Base-by-base conservation (phyloP, 2,329 filamentous ascomycete species). In the Fusarium dimerum region DNA sequence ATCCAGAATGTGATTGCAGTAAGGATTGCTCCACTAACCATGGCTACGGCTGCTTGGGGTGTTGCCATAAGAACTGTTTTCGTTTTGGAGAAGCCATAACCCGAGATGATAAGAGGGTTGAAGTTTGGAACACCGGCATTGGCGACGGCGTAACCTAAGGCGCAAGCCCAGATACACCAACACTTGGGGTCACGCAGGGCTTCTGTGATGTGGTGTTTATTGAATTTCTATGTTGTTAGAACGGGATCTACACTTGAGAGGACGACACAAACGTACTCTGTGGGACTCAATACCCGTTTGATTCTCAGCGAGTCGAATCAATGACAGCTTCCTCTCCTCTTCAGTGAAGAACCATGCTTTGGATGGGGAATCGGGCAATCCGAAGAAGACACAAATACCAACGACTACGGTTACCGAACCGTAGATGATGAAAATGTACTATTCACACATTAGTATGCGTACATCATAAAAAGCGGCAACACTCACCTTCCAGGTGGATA, bases 41-140 rank as follows among this genome's bases (percentile, higher is more conserved):
- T 69, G 0, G 66, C 68, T 6, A 70, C 63, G 2, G 68, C 68
- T 0, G 68, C 66, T 34, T 71, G 68, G 0, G 68, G 68, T 0
- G 67, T 68, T 0, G 68, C 66, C 64, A 70, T 67, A 0, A 70
- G 47, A 1, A 66, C 66, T 0, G 66, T 68, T 17, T 64, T 65
- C 0, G 58, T 60, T 39, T 60, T 56, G 6, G 55, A 63, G 44
- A 68, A 71, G 0, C 70, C 70, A n/a, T 67, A 71, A 55, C 83
- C 83, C 53, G 86, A 85, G 34, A 86, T 73, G 56, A 88, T 84
- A 39, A 85, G 73, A 44, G 82, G 72, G 58, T 76, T 76, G 61
- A 85, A 77, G 62, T 84, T 78, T 67, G 89, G 87, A 64, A 89
- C 81, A 65, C 87, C 87, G 48, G 85, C 83, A 55, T 89, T 84